A percentile compares a stretch with the other conserved stretches of the same genome.
Conservation (phyloP, 768 basidiomycete genomes). For the Termitomyces bulborhizus region DNA sequence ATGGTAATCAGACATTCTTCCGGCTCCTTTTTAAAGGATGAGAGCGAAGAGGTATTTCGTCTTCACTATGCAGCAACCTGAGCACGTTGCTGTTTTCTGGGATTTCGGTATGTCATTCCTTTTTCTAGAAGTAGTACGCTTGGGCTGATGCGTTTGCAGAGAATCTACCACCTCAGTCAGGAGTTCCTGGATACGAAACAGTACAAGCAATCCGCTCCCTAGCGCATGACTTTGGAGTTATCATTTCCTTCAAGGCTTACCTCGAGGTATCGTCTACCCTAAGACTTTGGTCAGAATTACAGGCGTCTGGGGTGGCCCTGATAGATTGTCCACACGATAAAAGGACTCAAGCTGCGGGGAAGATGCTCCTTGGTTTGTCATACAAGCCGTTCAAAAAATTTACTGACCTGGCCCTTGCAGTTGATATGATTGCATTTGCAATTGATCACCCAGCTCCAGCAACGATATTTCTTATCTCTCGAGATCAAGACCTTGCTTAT, state of each 20-base stretch:
- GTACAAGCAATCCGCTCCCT: slow-evolving; percentile 37
- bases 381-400: not conserved
- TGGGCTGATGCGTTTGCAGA: slow-evolving; percentile 21
- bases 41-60: not conserved
- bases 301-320: slow-evolving; percentile 40
- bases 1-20: not conserved
- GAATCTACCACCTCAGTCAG: slow-evolving; percentile 28
- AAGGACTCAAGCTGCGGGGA: slow-evolving; percentile 36
- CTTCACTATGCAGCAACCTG: slow-evolving; percentile 25
- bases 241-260: slow-evolving; percentile 50
- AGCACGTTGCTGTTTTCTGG: slow-evolving; percentile 35
- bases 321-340: slow-evolving; percentile 32
- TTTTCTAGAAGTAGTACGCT: not conserved
- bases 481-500: slow-evolving; percentile 39
- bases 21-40: slow-evolving; percentile 9
- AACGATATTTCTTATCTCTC: slow-evolving; percentile 41
- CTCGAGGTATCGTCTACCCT: slow-evolving; percentile 35
- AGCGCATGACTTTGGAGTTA: slow-evolving; percentile 40
- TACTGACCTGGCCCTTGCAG: slow-evolving; percentile 5
- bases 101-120: slow-evolving; percentile 16
- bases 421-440: slow-evolving; percentile 23
- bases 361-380: slow-evolving; percentile 42
- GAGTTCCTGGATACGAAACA: slow-evolving; percentile 32
- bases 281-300: slow-evolving; percentile 33
- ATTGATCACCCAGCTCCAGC: slow-evolving; percentile 39